Percentiles rank a stretch among this genome's conserved stretches.
Evolutionary conservation across 148 eudicot species (phyloP).

Genomic region (Arbutus unedo): DNA sequence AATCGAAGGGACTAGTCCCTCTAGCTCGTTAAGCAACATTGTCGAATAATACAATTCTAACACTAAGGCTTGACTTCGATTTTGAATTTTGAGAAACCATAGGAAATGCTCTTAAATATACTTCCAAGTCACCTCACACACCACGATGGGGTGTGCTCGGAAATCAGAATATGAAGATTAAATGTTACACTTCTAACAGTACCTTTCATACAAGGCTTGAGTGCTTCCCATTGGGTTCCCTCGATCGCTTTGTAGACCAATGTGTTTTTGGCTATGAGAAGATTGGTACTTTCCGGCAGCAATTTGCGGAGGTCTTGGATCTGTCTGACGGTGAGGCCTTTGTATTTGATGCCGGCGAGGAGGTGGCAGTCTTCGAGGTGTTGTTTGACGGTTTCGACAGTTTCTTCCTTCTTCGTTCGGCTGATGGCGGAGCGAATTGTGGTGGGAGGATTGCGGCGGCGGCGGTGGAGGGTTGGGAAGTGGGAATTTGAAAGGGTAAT

Average conservation of each 20-base stretch:
- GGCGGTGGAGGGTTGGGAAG: background rate
- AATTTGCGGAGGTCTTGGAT: conserved; percentile 64
- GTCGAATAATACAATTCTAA: no score
- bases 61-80: no score
- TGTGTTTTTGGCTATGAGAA: conserved; percentile 82
- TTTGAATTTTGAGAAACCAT: no score
- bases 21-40: no score
- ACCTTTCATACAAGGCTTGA: conserved; percentile 85
- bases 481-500: conserved; percentile 12
- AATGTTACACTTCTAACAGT: background rate
- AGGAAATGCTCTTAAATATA: background rate
- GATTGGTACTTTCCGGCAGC: conserved; percentile 59
- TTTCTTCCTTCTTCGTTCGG: conserved; percentile 80
- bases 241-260: conserved; percentile 75
- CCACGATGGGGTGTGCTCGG: background rate
- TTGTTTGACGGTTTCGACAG: conserved; percentile 61
- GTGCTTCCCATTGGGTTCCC: conserved; percentile 70
- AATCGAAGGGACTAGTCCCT: no score
- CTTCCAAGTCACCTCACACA: background rate
- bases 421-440: conserved; percentile 62
- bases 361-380: conserved; percentile 75
- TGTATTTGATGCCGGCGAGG: conserved; percentile 76
- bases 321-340: conserved; percentile 77
- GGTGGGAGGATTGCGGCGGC: conserved; percentile 11
- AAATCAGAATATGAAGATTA: background rate